Percentiles rank a stretch among this genome's conserved stretches.
These are phyloP conservation scores for Trichoderma citrinoviride DNA, from an alignment of 2,329 filamentous ascomycete species.

Conservation along the genomic window DNA sequence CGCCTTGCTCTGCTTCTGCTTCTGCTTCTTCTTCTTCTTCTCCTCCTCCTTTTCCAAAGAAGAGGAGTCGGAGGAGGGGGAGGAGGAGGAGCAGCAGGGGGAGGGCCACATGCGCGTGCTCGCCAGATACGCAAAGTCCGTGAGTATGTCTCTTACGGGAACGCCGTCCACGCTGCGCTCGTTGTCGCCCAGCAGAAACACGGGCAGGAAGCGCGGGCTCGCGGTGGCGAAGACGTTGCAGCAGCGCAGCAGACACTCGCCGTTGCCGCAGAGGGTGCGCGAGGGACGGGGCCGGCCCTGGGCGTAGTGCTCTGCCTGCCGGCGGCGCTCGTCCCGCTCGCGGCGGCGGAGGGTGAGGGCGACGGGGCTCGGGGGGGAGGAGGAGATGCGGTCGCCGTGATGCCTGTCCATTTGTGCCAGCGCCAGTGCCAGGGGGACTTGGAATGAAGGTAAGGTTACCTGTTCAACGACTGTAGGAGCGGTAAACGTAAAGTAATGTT, in stretches of 20 bases:
- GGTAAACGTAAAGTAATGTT: not conserved
- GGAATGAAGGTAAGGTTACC: no score
- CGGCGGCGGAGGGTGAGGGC: conserved; percentile 24
- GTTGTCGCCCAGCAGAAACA: conserved; percentile 13
- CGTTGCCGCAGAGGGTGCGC: conserved; percentile 25
- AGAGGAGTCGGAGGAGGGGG: no score
- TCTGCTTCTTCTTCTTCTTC: not conserved
- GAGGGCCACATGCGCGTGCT: conserved; percentile 13
- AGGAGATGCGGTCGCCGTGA: not conserved
- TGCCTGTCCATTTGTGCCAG: not conserved
- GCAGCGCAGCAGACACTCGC: conserved; percentile 21
- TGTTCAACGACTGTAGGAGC: no score
- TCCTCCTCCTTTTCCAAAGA: no score
- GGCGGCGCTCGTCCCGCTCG: not conserved
- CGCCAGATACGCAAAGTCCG: conserved; percentile 26
- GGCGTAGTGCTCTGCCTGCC: conserved; percentile 24
- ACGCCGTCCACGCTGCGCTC: conserved; percentile 17
- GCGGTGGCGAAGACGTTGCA: conserved; percentile 16
- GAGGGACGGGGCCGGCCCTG: conserved; percentile 26
- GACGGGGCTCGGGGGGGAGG: not conserved
- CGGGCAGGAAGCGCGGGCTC: not conserved
- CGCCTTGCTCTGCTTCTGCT: conserved; percentile 1
- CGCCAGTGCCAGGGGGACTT: no score
- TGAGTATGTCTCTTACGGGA: conserved; percentile 23
- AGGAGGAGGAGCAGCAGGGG: no score